These are phyloP conservation scores for Knoxia roxburghii DNA, from an alignment of 257 asterid genomes.

Conservation along the genomic window DNA sequence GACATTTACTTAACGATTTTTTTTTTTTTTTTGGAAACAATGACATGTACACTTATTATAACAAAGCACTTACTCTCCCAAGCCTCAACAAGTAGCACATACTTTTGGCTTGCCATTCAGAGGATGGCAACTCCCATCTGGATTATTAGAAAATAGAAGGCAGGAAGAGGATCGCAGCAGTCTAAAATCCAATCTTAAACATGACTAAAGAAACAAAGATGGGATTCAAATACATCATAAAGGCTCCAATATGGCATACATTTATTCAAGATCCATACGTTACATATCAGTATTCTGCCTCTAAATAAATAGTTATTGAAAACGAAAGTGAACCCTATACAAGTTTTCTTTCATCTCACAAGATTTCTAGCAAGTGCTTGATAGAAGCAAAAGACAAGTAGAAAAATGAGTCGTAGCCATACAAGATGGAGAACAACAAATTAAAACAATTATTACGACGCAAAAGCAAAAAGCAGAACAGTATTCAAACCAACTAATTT, in stretches of 20 bases:
- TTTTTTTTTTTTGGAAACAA: neutral
- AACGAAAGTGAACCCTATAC: neutral
- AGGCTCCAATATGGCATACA: neutral
- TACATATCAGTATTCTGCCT: too few relatives aligned
- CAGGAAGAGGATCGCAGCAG: slow-evolving; percentile 2
- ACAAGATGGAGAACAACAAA: too few relatives aligned
- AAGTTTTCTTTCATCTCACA: too few relatives aligned
- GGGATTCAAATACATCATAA: neutral
- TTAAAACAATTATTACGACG: too few relatives aligned
- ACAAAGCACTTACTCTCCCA: slow-evolving; percentile 52
- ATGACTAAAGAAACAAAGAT: neutral
- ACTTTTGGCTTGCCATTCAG: slow-evolving; percentile 48
- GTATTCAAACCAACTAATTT: too few relatives aligned
- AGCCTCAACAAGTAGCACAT: slow-evolving; percentile 78
- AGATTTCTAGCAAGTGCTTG: too few relatives aligned
- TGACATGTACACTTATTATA: neutral
- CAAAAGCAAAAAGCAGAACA: too few relatives aligned
- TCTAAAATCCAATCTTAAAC: neutral
- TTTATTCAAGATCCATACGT: neutral
- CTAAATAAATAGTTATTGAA: neutral
- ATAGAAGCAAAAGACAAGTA: too few relatives aligned
- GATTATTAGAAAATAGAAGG: slow-evolving; percentile 21
- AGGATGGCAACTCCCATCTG: slow-evolving; percentile 85
- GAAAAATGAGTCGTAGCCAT: too few relatives aligned
- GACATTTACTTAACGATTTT: too few relatives aligned